Base-by-base conservation (phyloP, 441 rosid species). In the Hura crepitans region DNA sequence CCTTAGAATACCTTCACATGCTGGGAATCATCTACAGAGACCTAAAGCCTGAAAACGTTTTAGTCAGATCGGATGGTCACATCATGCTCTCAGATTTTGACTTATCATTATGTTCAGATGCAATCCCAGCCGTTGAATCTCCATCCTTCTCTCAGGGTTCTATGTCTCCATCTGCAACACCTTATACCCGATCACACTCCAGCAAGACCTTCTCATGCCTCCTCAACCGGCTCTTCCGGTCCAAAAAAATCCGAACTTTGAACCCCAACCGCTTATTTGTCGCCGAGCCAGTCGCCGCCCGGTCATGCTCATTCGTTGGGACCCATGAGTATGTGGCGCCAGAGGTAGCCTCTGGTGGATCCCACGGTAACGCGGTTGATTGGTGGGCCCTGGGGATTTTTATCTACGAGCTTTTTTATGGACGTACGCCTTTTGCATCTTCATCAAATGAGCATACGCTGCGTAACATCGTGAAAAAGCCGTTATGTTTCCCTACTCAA, bases 361-460 rank as follows among this genome's bases (percentile, higher is more conserved):
- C 97, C 22, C 98, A 92, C 78, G 96, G 89, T 55, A 87, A 87
- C 83, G 86, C 92, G 15, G 96, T 94, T 62, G 97, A 94, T 71
- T 94, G 97, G 98, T 91, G 98, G 97, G 93, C 97, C 35, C 79
- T 93, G 0, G 97, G 98, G 2, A 80, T 93, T 60, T 73, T 93
- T 28, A 74, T 89, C 43, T 88, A 93, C 83, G 97, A 93, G 80
- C 79, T 91, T 85, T 62, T 88, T 59, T 88, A 88, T 66, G 97
- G 98, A 0, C 67, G 68, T 46, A 88, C 97, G 25, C 97, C 98
- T 49, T 93, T 93, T 63, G 83, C 83, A 15, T 90, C 93, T 9
- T 75, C 80, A 51, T 81, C 75, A 56, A 77, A 88, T 55, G 89
- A 91, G 45, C 84, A 83, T 18, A 91, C 92, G 18, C 90, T 93